phyloP scores from a whole-genome alignment of 202 grass and related monocot genomes.

The Dendrocalamus latiflorus region DNA sequence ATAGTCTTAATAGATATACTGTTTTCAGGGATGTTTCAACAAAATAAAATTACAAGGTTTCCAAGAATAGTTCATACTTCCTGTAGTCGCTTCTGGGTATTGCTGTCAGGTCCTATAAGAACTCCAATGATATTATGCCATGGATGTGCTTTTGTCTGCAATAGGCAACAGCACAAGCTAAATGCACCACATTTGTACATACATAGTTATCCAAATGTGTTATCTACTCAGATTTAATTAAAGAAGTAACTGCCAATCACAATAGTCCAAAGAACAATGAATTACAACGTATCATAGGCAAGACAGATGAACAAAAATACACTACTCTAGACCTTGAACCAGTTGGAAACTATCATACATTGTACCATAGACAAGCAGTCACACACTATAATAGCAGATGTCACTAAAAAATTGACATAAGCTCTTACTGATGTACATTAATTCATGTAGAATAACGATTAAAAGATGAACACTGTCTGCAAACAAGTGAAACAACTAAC shows the following conservation, averaged over 20 bases:
- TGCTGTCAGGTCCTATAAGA: too few species aligned
- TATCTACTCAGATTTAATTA: not conserved
- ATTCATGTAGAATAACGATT: not conserved
- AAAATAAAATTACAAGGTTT: too few species aligned
- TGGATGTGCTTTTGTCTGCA: constrained; percentile 60
- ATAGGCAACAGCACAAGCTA: constrained; percentile 24
- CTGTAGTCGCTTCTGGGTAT: too few species aligned
- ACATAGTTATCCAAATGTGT: not conserved
- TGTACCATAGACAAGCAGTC: not conserved
- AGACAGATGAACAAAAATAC: not conserved
- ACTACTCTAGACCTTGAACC: not conserved
- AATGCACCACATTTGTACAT: constrained; percentile 1
- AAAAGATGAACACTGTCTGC: not conserved
- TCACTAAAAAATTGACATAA: constrained; percentile 12
- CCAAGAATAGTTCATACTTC: too few species aligned
- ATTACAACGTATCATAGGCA: not conserved
- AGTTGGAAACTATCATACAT: not conserved
- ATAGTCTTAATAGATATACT: too few species aligned
- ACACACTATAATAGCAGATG: constrained; percentile 1
- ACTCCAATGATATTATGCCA: constrained; percentile 68
- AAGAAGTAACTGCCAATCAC: not conserved
- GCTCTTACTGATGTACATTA: not conserved
- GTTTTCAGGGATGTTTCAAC: too few species aligned
- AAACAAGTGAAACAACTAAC: constrained; percentile 5
- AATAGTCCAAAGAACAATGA: not conserved